Evolutionary conservation across 202 grass and related monocot species (phyloP).

Genomic region (Tripidium arundinaceum): DNA sequence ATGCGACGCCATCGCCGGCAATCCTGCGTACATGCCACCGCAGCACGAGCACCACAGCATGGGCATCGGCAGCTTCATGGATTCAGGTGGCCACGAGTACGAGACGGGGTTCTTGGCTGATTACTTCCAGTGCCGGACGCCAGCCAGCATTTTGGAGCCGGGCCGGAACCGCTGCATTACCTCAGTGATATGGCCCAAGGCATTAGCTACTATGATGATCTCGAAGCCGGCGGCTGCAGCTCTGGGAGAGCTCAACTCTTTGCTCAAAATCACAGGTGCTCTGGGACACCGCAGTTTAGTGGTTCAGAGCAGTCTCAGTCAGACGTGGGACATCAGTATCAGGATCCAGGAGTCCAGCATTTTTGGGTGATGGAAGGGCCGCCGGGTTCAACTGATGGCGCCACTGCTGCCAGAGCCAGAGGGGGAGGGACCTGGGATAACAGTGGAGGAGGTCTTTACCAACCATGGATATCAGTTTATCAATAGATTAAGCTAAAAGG

Average conservation of each 20-base stretch:
- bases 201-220: not conserved
- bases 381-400: not conserved
- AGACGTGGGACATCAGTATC: not conserved
- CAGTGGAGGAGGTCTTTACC: not conserved
- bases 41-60: not conserved
- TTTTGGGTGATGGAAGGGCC: not conserved
- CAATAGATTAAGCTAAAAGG: not conserved
- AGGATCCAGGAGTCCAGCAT: not conserved
- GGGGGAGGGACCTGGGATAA: too few species aligned
- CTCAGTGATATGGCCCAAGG: constrained; percentile 14
- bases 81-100: not conserved
- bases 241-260: not conserved
- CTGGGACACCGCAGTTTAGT: not conserved
- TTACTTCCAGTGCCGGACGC: not conserved
- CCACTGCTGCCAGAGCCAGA: not conserved
- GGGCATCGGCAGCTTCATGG: not conserved
- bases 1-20: not conserved
- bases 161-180: constrained; percentile 5
- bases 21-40: not conserved
- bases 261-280: not conserved
- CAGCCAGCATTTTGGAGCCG: not conserved
- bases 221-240: not conserved
- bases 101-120: constrained; percentile 5
- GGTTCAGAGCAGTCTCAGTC: not conserved
- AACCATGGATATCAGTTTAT: not conserved